These are phyloP conservation scores for Ogataea corticis DNA, from an alignment of 805 yeast species.

Conservation along the genomic window DNA sequence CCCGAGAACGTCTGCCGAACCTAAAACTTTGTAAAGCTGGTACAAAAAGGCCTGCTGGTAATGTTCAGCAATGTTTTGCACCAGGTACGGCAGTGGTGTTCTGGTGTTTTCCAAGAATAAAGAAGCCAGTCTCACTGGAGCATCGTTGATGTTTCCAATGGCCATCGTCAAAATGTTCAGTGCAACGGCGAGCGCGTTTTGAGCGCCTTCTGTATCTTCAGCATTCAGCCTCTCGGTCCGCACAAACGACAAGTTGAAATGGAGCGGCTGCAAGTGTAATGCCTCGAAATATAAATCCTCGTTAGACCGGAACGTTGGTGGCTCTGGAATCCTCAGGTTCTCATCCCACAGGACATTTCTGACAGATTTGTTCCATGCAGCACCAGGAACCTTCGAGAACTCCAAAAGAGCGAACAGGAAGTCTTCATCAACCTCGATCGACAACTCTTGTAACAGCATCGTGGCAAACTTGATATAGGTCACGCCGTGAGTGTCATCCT, in stretches of 20 bases:
- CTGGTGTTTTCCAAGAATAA: constrained; percentile 85
- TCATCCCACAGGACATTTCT: constrained; percentile 56
- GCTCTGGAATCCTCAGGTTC: constrained; percentile 67
- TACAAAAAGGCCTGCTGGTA: constrained; percentile 90
- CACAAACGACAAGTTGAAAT: constrained; percentile 85
- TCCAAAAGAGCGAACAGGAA: constrained; percentile 80
- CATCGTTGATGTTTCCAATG: constrained; percentile 94
- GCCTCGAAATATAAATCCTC: constrained; percentile 90
- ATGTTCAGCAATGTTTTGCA: constrained; percentile 74
- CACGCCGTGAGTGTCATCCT: constrained; percentile 90
- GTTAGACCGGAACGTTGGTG: constrained; percentile 49
- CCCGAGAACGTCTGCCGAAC: constrained; percentile 95
- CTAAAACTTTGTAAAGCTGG: constrained; percentile 88
- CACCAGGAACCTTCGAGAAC: constrained; percentile 78
- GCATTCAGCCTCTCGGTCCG: constrained; percentile 78
- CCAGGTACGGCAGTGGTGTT: constrained; percentile 74
- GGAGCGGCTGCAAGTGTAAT: constrained; percentile 88
- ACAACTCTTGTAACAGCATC: constrained; percentile 81
- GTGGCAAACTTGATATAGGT: constrained; percentile 90
- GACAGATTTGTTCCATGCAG: constrained; percentile 60
- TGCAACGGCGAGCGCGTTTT: constrained; percentile 71
- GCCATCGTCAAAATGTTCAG: constrained; percentile 93
- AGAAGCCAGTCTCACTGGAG: constrained; percentile 88
- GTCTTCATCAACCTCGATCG: constrained; percentile 92
- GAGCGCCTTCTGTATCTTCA: constrained; percentile 56